Evolutionary conservation across 306 rosid species (phyloP), one percentile per base, ranked within the genome.

Genomic region (Styphnolobium japonicum): DNA sequence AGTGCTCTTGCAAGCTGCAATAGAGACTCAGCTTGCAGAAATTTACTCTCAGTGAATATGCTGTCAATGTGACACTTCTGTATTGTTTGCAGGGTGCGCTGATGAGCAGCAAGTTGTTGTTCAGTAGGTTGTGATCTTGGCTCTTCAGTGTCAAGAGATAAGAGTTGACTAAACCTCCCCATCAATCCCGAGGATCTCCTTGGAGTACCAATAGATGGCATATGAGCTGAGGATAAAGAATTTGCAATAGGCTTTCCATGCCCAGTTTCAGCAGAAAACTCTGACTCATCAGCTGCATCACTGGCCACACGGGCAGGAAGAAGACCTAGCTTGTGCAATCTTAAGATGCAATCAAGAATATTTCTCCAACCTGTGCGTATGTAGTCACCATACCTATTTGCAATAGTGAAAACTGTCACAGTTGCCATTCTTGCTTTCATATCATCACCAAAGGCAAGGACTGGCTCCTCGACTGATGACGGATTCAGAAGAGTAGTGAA

Each of bases 91-190:
- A 91, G 88, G 75, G 94, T 71, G 64, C 84, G 82, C 76, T 90
- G 97, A 86, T 90, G 97, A 84, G 99, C 99, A 68, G 95, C 94
- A 79, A 93, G 88, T 71, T 93, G 94, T 77, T 95, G 92, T 85
- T 93, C 97, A 5, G 93, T 86, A 16, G 99, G 97, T 63, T 84
- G 92, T 68, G 93, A 90, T 75, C 83, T 93, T 31, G 93, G 91
- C 85, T 95, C 98, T 88, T 94, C 98, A 5, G 92, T 75, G 14
- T 92, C 98, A 66, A 94, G 97, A 83, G 89, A 94, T 80, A 94
- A 84, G 69, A 94, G 92, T 86, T 94, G 98, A 85, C 97, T 94
- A 84, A 94, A 94, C 81, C 97, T 83, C 81, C 98, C 90, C 90
- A 95, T 95, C 87, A 92, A 84, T 73, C 98, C 92, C 23, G 92